Evolutionary conservation across 2,329 filamentous ascomycete species (phyloP), one percentile per base, ranked within the genome.

Genomic region (Monosporascus sp.): DNA sequence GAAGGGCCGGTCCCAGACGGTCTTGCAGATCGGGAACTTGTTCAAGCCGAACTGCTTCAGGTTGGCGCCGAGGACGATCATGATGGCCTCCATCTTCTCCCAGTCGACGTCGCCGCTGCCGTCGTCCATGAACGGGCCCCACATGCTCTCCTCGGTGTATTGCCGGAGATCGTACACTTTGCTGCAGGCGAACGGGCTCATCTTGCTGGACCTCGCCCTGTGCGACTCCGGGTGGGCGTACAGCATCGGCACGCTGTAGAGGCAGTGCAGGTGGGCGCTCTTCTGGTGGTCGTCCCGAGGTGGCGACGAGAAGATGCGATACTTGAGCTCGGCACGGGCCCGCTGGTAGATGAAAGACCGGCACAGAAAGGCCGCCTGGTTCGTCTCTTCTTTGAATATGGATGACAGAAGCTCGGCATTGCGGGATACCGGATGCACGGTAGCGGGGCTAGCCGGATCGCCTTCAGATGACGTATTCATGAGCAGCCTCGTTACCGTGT

Each of bases 81-180:
- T 81, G 51, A 90, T 80, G 8, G 86, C 84, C 68, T 92, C 88
- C 11, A 91, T 71, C 71, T 88, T 89, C 68, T 92, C 87, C 89
- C 89, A 93, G 68, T 93, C 88, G 0, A 89, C 84, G 5, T 70
- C 68, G 50, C 74, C 77, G 2, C 74, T 77, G 1, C 79, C 81
- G 62, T 91, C 87, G 48, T 80, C 72, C 62, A 79, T 71, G 61
- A 89, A 92, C 0, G 89, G 89, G 0, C 89, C 89, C 88, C 88
- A 92, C 37, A 75, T 66, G 1, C 79, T 85, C 25, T 69, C 66
- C 2, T 72, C 65, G 0, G 80, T 86, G 67, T 90, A 89, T 58
- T 85, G 78, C 1, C 88, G 76, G 47, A 92, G 69, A 63, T 92
- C 88, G 59, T 92, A 93, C 3, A 92, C 86, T 56, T 82, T 81